Evolutionary conservation across 140 eudicot species (phyloP).

Genomic region (Flaveria floridana): DNA sequence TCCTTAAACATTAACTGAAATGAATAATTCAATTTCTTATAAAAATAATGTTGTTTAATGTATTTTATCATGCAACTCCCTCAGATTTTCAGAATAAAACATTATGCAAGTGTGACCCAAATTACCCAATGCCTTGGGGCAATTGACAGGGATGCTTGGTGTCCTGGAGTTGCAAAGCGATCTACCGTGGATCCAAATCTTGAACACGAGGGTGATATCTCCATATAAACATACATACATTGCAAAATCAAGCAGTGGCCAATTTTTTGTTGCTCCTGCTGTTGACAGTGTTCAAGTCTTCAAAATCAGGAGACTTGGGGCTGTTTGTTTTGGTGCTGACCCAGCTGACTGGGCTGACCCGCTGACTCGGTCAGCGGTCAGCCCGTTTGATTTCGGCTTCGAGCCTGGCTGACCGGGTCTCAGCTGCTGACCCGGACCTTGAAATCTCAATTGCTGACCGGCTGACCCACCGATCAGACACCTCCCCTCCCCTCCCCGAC

Average conservation of each 20-base stretch:
- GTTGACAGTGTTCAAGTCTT: constrained; percentile 63
- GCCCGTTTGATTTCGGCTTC: no score
- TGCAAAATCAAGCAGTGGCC: constrained; percentile 58
- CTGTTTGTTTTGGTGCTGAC: no score
- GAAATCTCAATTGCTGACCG: no score
- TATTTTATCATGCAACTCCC: constrained; percentile 45
- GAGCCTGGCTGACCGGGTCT: no score
- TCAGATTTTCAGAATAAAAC: constrained; percentile 60
- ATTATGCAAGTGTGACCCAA: constrained; percentile 62
- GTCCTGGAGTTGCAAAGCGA: constrained; percentile 80
- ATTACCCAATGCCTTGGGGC: constrained; percentile 85
- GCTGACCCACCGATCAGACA: no score
- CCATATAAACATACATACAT: constrained; percentile 3
- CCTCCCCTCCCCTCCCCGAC: no score
- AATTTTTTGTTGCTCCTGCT: constrained; percentile 66
- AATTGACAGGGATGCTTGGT: constrained; percentile 71
- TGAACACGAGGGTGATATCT: constrained; percentile 26
- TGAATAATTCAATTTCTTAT: background rate
- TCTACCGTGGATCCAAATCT: constrained; percentile 54
- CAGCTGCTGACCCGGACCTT: no score
- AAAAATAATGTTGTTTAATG: background rate
- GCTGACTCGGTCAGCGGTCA: no score
- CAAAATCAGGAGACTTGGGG: constrained; percentile 78
- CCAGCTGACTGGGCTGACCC: no score
- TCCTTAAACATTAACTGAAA: background rate